Evolutionary conservation across 2,329 filamentous ascomycete genomes (phyloP).

Genomic region (Sporothrix schenckii): DNA sequence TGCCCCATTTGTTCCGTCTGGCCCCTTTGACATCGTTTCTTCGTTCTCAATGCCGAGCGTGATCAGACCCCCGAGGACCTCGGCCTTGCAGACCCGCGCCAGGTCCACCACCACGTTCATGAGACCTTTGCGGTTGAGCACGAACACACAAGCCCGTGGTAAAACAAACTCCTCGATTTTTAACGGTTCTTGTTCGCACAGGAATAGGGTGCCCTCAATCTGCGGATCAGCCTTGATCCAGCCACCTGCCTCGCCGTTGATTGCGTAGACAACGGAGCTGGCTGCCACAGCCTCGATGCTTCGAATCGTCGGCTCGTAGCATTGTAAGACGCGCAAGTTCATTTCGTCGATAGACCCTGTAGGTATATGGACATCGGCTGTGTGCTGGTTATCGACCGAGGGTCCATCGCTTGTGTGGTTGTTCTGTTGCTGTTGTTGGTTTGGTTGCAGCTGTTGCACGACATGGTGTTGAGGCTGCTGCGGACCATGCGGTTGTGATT

Average conservation of each 20-base stretch:
- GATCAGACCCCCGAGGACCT: slow-evolving; percentile 59
- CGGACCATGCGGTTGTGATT: slow-evolving; percentile 21
- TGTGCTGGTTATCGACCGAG: neutral
- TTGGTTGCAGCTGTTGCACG: slow-evolving; percentile 1
- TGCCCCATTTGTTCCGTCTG: neutral
- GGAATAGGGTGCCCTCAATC: slow-evolving; percentile 85
- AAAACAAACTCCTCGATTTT: slow-evolving; percentile 44
- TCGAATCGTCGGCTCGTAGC: slow-evolving; percentile 74
- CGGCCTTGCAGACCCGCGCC: slow-evolving; percentile 63
- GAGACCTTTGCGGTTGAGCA: slow-evolving; percentile 72
- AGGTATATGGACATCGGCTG: neutral
- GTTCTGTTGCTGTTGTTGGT: slow-evolving; percentile 36
- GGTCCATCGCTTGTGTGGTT: neutral
- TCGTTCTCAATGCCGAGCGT: slow-evolving; percentile 33
- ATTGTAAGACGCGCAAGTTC: slow-evolving; percentile 80
- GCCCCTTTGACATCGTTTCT: neutral
- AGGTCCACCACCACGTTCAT: slow-evolving; percentile 71
- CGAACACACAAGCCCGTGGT: slow-evolving; percentile 63
- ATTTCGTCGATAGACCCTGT: slow-evolving; percentile 56
- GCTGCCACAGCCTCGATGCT: slow-evolving; percentile 78
- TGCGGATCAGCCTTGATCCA: slow-evolving; percentile 77
- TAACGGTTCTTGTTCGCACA: slow-evolving; percentile 66
- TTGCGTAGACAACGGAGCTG: slow-evolving; percentile 84
- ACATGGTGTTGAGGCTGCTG: neutral
- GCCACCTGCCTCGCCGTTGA: slow-evolving; percentile 62